Percentiles rank a stretch among this genome's conserved stretches.
phyloP scores from a whole-genome alignment of 1,284 basidiomycete genomes.

The Tremellales sp. region DNA sequence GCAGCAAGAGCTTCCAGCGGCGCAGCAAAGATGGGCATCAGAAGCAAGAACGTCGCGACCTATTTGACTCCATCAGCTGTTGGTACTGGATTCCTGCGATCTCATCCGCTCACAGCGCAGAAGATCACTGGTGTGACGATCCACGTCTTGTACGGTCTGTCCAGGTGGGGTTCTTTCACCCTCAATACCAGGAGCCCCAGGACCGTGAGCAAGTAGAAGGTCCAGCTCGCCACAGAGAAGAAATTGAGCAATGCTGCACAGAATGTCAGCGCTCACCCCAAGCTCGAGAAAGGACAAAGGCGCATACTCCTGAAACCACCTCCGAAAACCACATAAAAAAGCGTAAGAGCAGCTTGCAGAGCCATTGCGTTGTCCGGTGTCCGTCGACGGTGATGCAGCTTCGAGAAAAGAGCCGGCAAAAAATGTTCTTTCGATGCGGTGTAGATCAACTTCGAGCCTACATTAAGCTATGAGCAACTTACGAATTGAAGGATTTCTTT shows the following conservation, averaged over 20 bases:
- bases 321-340: constrained; percentile 72
- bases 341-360: constrained; percentile 69
- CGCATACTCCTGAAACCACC: constrained; percentile 71
- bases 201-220: constrained; percentile 86
- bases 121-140: constrained; percentile 86
- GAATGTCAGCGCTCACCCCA: background rate
- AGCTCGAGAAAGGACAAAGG: background rate
- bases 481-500: background rate
- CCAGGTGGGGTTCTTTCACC: constrained; percentile 83
- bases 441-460: constrained; percentile 70
- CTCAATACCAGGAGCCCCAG: constrained; percentile 82
- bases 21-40: constrained; percentile 92
- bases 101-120: constrained; percentile 62
- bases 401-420: constrained; percentile 75
- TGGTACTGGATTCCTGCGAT: constrained; percentile 1
- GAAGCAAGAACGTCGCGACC: constrained; percentile 86
- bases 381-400: constrained; percentile 64
- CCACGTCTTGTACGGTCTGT: constrained; percentile 87
- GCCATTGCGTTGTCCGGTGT: constrained; percentile 83
- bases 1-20: constrained; percentile 83
- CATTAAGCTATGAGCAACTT: constrained; percentile 2
- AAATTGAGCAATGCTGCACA: constrained; percentile 69
- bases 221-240: constrained; percentile 59
- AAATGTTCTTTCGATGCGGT: constrained; percentile 85
- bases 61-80: constrained; percentile 32